phyloP scores from a whole-genome alignment of 805 yeast genomes.

The Teunomyces lycoperdinae region DNA sequence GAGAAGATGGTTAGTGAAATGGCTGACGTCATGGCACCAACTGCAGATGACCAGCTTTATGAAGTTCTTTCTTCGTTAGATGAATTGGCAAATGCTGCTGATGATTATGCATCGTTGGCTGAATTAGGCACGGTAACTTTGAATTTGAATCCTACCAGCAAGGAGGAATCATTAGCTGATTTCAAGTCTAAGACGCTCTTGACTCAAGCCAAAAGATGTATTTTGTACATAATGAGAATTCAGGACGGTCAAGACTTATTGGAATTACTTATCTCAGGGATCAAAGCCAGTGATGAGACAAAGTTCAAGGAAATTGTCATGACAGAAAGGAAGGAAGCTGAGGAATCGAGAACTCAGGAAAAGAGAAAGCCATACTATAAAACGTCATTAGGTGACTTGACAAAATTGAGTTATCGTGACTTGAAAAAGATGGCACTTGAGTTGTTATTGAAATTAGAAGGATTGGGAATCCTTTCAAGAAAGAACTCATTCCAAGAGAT shows the following conservation, averaged over 20 bases:
- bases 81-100: conserved; percentile 34
- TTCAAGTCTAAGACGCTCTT: conserved; percentile 57
- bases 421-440: conserved; percentile 75
- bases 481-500: conserved; percentile 73
- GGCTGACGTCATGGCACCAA: conserved; percentile 44
- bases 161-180: conserved; percentile 48
- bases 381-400: conserved; percentile 50
- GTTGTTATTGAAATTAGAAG: conserved; percentile 71
- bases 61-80: conserved; percentile 41
- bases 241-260: conserved; percentile 69
- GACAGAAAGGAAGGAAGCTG: conserved; percentile 36
- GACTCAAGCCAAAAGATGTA: conserved; percentile 77
- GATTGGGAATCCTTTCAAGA: conserved; percentile 60
- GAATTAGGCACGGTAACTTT: conserved; percentile 53
- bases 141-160: conserved; percentile 52
- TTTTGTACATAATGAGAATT: conserved; percentile 79
- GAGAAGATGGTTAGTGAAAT: conserved; percentile 42
- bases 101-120: conserved; percentile 46
- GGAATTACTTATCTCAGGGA: conserved; percentile 66
- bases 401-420: conserved; percentile 59
- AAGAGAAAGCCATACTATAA: conserved; percentile 43
- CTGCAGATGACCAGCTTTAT: conserved; percentile 54
- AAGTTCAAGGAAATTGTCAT: conserved; percentile 54
- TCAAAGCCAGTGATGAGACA: conserved; percentile 65
- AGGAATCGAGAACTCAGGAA: conserved; percentile 35